phyloP scores from a whole-genome alignment of 2,329 filamentous ascomycete species.

The Pyrenochaeta sp. region DNA sequence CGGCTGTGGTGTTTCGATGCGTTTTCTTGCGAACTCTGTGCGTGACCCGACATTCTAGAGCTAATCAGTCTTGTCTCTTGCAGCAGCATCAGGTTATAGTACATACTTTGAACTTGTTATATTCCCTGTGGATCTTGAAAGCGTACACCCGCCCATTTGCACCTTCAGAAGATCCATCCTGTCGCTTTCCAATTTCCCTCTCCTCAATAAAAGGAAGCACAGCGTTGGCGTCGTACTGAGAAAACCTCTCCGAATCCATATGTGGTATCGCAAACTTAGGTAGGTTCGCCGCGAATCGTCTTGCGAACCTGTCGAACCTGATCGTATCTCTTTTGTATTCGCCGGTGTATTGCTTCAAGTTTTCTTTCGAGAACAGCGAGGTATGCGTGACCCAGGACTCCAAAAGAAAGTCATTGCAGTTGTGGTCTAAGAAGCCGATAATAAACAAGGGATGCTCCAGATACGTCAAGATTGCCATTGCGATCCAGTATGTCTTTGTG shows the following conservation, averaged over 20 bases:
- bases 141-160: conserved; percentile 8
- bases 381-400: conserved; percentile 1
- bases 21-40: conserved; percentile 7
- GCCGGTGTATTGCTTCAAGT: conserved; percentile 1
- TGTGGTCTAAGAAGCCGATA: conserved; percentile 5
- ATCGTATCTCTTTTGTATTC: neutral
- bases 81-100: too few species aligned
- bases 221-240: conserved; percentile 1
- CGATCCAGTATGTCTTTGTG: conserved; percentile 1
- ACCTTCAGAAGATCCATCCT: conserved; percentile 6
- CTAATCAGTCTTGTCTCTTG: too few species aligned
- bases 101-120: conserved; percentile 9
- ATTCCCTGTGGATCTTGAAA: conserved; percentile 8
- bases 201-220: conserved; percentile 12
- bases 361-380: conserved; percentile 1
- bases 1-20: conserved; percentile 1
- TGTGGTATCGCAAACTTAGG: conserved; percentile 8
- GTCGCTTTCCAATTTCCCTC: conserved; percentile 9
- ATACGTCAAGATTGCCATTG: conserved; percentile 7
- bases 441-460: conserved; percentile 8
- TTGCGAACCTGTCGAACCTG: conserved; percentile 2
- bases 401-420: conserved; percentile 4
- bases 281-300: conserved; percentile 1
- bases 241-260: conserved; percentile 8
- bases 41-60: conserved; percentile 2